phyloP scores from a whole-genome alignment of 495 filamentous ascomycete species.

The Aspergillus conjunctus region DNA sequence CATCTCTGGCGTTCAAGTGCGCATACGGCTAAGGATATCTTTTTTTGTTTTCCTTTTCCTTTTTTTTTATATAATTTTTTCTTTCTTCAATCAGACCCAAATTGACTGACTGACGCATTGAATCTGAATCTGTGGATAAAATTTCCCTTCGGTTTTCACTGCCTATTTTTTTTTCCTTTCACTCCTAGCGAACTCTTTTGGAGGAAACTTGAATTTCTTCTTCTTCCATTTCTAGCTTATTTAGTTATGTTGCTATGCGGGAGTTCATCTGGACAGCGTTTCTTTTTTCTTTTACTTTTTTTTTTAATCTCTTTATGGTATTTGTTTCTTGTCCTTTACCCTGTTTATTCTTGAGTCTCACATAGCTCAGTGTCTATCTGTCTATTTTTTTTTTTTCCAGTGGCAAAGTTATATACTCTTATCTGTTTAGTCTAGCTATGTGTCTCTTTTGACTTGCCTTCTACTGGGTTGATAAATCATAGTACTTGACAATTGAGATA shows the following conservation, averaged over 20 bases:
- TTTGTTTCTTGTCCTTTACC: too few species aligned
- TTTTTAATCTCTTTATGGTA: neutral
- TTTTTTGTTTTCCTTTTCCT: neutral
- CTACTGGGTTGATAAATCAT: too few species aligned
- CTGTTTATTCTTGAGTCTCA: too few species aligned
- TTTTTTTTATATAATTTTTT: neutral
- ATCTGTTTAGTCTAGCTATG: too few species aligned
- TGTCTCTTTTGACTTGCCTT: too few species aligned
- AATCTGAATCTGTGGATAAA: neutral
- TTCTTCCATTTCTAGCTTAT: neutral
- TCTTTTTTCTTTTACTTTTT: neutral
- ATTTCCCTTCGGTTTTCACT: neutral
- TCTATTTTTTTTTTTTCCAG: too few species aligned
- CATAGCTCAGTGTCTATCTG: too few species aligned
- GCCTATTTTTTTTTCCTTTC: neutral
- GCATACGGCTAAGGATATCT: neutral
- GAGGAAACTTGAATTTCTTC: conserved; percentile 5
- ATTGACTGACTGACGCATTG: neutral
- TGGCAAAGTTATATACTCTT: too few species aligned
- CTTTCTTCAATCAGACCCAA: neutral
- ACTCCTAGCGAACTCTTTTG: too few species aligned
- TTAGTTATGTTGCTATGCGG: neutral
- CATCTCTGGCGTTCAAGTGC: conserved; percentile 15
- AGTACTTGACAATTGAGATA: too few species aligned
- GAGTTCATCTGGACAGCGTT: too few species aligned